Evolutionary conservation across 2,329 filamentous ascomycete genomes (phyloP), one percentile per base, ranked within the genome.

Genomic region (Ceratocystiopsis minuta): DNA sequence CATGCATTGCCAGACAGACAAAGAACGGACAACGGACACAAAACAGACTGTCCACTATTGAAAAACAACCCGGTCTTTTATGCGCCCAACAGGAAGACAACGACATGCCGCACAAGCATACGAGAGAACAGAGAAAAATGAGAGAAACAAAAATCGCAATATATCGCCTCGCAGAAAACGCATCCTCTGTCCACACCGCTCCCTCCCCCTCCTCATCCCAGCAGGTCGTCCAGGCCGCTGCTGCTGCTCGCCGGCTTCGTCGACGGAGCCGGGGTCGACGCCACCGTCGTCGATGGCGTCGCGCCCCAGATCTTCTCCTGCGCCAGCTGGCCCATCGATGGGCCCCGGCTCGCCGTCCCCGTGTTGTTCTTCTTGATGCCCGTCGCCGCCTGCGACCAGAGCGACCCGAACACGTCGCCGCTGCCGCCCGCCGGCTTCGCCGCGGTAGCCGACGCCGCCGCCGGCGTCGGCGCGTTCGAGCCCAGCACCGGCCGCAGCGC

Each of bases 241-340:
- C 54, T 52, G 18, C 55, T 49, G 45, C 52, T 28, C 46, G 53
- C 48, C 1, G 57, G 51, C 47, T 60, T 55, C n/a, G 52, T 32
- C 18, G 54, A 16, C 3, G 51, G 43, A 6, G 54, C 40, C 49
- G 56, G 48, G 2, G 16, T 3, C n/a, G 36, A 16, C 12, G 50
- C 43, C 10, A 53, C 43, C 49, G 56, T 48, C 50, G 64, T 48
- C 50, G 64, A 46, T 38, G 75, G 67, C 15, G 80, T 69, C 0
- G 82, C 72, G 16, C 88, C 90, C 86, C 92, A 98, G 48, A 98
- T 84, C 70, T 96, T 95, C 62, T 95, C 86, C 67, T 95, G 95
- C n/a, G 87, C 88, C 41, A 98, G 75, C 58, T 93, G 87, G 28
- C 86, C 87, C 62, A 98, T 72, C 43, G 87, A 87, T 44, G 78